Evolutionary conservation across 768 basidiomycete genomes (phyloP).

Genomic region (Pleurotus platypus): DNA sequence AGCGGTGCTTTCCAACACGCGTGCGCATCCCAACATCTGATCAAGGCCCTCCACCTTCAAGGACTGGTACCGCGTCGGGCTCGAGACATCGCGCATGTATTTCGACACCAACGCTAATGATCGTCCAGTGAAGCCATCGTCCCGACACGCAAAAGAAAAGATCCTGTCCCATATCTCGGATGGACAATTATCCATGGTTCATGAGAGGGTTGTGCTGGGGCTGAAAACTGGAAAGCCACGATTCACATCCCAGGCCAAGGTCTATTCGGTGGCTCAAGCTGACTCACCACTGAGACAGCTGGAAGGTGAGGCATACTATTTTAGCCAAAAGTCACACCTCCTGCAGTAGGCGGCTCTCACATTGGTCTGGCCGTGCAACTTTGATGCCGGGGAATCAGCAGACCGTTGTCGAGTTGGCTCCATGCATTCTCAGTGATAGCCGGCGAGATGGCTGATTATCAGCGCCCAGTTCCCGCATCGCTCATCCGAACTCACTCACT

Average conservation of each 20-base stretch:
- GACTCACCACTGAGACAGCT: not conserved
- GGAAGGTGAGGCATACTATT: not conserved
- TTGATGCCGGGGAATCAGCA: not conserved
- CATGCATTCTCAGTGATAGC: too few relatives aligned
- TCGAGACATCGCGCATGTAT: not conserved
- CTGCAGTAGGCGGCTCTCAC: not conserved
- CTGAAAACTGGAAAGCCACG: not conserved
- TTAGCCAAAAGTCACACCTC: not conserved
- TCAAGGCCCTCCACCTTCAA: not conserved
- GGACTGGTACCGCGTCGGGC: constrained; percentile 14
- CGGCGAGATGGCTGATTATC: too few relatives aligned
- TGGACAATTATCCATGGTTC: constrained; percentile 8
- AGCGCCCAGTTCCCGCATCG: too few relatives aligned
- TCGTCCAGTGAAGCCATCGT: constrained; percentile 5
- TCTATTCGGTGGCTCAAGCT: not conserved
- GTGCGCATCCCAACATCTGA: not conserved
- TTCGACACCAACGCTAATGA: constrained; percentile 2
- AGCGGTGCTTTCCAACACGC: not conserved
- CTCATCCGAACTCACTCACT: too few relatives aligned
- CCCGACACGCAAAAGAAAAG: constrained; percentile 1
- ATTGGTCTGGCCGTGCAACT: not conserved
- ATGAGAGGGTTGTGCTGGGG: too few relatives aligned
- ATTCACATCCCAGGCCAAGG: not conserved
- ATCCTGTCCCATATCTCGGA: not conserved
- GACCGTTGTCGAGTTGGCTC: too few relatives aligned